These are phyloP conservation scores for Boletellus ananiceps DNA, from an alignment of 768 basidiomycete species.

Conservation along the genomic window DNA sequence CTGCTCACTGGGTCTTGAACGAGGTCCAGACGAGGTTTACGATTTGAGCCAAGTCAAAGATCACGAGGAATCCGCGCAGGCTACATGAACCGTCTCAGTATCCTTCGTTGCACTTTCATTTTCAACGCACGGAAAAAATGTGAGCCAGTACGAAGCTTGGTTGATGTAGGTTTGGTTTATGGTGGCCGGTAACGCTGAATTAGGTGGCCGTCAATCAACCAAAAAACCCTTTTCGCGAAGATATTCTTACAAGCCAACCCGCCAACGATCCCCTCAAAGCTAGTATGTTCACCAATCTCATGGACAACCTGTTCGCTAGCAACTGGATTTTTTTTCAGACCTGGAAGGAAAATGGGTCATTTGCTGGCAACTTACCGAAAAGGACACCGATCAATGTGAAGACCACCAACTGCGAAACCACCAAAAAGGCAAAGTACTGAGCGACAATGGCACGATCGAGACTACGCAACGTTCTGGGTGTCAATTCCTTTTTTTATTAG, in stretches of 20 bases:
- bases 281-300: slow-evolving; percentile 45
- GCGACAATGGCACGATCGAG: slow-evolving; percentile 90
- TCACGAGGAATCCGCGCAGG: slow-evolving; percentile 87
- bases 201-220: slow-evolving; percentile 19
- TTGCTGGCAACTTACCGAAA: slow-evolving; percentile 56
- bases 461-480: slow-evolving; percentile 31
- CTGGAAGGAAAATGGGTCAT: not conserved
- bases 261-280: slow-evolving; percentile 42
- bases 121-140: slow-evolving; percentile 80
- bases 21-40: slow-evolving; percentile 83
- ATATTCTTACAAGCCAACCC: slow-evolving; percentile 38
- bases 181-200: slow-evolving; percentile 60
- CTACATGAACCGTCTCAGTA: slow-evolving; percentile 34
- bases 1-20: slow-evolving; percentile 71
- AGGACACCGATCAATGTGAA: slow-evolving; percentile 90
- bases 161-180: slow-evolving; percentile 89
- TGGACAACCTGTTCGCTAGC: slow-evolving; percentile 39
- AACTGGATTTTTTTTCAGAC: slow-evolving; percentile 16
- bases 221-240: not conserved
- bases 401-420: slow-evolving; percentile 89
- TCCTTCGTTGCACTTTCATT: not conserved
- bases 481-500: not conserved
- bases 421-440: slow-evolving; percentile 89
- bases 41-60: slow-evolving; percentile 95
- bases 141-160: slow-evolving; percentile 90